phyloP scores from a whole-genome alignment of 164 flowering plant genomes.

The Vitis rotundifolia region DNA sequence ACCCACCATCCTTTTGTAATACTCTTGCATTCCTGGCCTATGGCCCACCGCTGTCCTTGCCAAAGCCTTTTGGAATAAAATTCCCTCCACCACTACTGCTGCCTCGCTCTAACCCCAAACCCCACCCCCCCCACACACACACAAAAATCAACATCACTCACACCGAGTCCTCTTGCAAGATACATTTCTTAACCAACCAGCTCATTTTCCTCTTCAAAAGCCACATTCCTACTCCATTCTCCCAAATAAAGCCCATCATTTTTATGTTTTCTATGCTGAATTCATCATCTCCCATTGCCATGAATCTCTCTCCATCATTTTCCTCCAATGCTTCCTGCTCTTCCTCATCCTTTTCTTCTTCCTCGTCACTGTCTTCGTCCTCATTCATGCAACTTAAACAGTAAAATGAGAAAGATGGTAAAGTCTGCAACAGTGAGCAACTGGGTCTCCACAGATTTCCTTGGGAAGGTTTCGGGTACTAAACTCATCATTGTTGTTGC shows the following conservation, averaged over 20 bases:
- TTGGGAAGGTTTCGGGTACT: constrained; percentile 10
- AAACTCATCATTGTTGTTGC: constrained; percentile 35
- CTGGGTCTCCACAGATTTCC: constrained; percentile 23
- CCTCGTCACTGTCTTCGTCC: constrained; percentile 39
- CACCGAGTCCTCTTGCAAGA: constrained; percentile 51
- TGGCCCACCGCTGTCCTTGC: constrained; percentile 20
- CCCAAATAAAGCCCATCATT: constrained; percentile 12
- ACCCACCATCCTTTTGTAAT: constrained; percentile 42
- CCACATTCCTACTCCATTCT: constrained; percentile 10
- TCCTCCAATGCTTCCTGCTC: constrained; percentile 5
- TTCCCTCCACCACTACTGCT: constrained; percentile 31
- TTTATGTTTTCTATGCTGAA: not conserved
- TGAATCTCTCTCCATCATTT: constrained; percentile 3
- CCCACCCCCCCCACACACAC: no score
- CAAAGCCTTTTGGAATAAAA: constrained; percentile 5
- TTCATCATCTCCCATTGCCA: constrained; percentile 1
- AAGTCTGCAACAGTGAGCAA: constrained; percentile 43
- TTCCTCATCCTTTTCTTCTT: constrained; percentile 23
- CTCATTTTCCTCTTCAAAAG: constrained; percentile 16
- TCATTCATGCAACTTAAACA: constrained; percentile 14
- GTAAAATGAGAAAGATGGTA: constrained; percentile 60
- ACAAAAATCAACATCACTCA: constrained; percentile 17
- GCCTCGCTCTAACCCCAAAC: constrained; percentile 15
- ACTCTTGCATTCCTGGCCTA: constrained; percentile 32
- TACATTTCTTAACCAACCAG: constrained; percentile 25